Evolutionary conservation across 2,329 filamentous ascomycete species (phyloP), one percentile per base, ranked within the genome.

Genomic region (Penicillium sp.): DNA sequence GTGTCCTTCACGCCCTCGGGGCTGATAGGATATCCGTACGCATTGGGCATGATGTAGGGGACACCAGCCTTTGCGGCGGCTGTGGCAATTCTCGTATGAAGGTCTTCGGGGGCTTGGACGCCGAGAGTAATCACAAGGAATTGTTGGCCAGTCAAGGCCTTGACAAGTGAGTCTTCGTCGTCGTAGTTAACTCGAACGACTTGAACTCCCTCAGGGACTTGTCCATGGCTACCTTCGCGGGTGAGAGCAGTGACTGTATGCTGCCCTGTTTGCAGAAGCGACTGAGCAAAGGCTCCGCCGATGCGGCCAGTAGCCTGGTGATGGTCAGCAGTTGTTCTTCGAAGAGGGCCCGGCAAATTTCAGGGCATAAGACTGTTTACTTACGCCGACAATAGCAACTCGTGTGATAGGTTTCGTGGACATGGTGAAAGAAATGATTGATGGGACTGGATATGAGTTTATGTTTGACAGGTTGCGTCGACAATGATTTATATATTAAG

Each of bases 11-110:
- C 50, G 3, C 41, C 60, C 15, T 63, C 68, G 12, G 73, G 59
- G 1, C 23, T 47, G 15, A 56, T 4, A 33, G 77, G 75, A 31
- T 53, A 56, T 7, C 70, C 71, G 29, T 68, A 71, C 38, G 73
- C 72, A 61, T 85, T 86, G 2, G 83, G 84, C 65, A 86, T 73
- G 49, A 87, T 68, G 62, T 79, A 85, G 0, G 76, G 73, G 0
- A 87, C 78, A 1, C 79, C 79, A 0, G 85, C 84, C 33, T 78
- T 77, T 2, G 78, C 79, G 0, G 84, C 84, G 0, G 85, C 84
- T 4, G 75, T 66, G 53, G 85, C 68, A n/a, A 87, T 72, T 54
- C 79, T 80, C 17, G 59, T 61, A 31, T 83, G 77, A 0, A 77
- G 77, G 2, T 80, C 79, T 0, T 55, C 66, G 0, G 81, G 73